Evolutionary conservation across 345 rosid species (phyloP).

Genomic region (Citropsis articulata): DNA sequence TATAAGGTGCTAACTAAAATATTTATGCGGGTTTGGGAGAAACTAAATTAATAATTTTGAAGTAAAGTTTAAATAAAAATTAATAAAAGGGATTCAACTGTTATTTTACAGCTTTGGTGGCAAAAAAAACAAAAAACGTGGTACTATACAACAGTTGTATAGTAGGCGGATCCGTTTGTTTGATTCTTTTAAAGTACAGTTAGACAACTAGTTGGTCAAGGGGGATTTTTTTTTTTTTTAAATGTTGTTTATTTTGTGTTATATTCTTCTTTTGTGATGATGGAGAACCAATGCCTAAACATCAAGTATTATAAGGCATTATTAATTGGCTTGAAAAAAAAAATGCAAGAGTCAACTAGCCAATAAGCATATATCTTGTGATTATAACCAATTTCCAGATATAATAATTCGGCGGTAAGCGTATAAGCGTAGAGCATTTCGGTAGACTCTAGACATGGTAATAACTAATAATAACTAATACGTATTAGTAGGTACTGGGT

Average conservation of each 20-base stretch:
- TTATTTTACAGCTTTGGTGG: no score
- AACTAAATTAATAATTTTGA: no score
- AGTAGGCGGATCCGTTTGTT: no score
- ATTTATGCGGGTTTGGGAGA: no score
- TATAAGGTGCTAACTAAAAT: no score
- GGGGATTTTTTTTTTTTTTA: not conserved
- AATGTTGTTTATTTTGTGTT: no score
- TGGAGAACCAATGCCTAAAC: not conserved
- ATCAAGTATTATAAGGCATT: not conserved
- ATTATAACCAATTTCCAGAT: not conserved
- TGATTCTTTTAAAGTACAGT: not conserved
- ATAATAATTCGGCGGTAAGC: not conserved
- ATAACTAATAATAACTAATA: not conserved
- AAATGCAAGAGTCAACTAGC: not conserved
- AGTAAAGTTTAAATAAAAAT: no score
- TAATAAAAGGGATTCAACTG: no score
- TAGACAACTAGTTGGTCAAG: not conserved
- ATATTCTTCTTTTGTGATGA: not conserved
- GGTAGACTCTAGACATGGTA: not conserved
- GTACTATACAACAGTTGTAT: no score
- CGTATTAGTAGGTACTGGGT: not conserved
- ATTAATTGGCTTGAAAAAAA: not conserved
- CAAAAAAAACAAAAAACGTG: no score
- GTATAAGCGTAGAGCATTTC: not conserved
- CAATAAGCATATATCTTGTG: not conserved